A percentile compares a stretch with the other conserved stretches of the same genome.
Conservation (phyloP, 352 stramenopile species). For the Phytophthora macrochlamydospora region DNA sequence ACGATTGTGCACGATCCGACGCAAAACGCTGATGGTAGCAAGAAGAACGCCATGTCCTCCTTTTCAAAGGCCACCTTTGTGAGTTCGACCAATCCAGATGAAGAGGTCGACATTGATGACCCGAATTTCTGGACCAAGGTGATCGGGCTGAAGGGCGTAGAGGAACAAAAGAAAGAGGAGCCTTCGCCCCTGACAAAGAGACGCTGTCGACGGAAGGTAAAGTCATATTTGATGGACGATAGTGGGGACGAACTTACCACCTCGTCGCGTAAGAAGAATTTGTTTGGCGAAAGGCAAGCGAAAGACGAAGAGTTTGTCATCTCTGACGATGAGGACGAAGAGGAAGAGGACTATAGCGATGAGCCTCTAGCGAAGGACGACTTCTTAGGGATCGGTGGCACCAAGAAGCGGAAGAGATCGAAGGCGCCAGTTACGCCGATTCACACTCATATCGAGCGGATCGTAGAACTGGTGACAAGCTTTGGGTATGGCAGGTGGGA, state of each 20-base stretch:
- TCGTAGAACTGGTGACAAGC: slow-evolving; percentile 54
- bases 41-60: slow-evolving; percentile 85
- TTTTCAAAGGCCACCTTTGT: slow-evolving; percentile 95
- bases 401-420: slow-evolving; percentile 40
- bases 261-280: slow-evolving; percentile 32
- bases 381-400: slow-evolving; percentile 17
- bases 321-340: slow-evolving; percentile 56
- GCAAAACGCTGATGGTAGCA: slow-evolving; percentile 45
- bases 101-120: slow-evolving; percentile 92
- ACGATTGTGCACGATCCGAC: slow-evolving; percentile 89
- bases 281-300: slow-evolving; percentile 9
- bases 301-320: slow-evolving; percentile 82
- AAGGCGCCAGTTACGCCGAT: slow-evolving; percentile 40
- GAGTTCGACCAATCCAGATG: slow-evolving; percentile 82
- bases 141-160: slow-evolving; percentile 81
- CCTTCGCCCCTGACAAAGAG: slow-evolving; percentile 78
- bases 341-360: slow-evolving; percentile 68
- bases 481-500: slow-evolving; percentile 89
- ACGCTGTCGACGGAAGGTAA: slow-evolving; percentile 69
- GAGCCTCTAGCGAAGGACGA: slow-evolving; percentile 49
- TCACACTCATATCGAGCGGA: slow-evolving; percentile 41
- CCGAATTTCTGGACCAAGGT: slow-evolving; percentile 96
- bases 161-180: slow-evolving; percentile 66
- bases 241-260: slow-evolving; percentile 51
- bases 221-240: slow-evolving; percentile 72